Evolutionary conservation across 2,329 filamentous ascomycete genomes (phyloP), one percentile per base, ranked within the genome.

Genomic region (Colletotrichum orchidophilum): DNA sequence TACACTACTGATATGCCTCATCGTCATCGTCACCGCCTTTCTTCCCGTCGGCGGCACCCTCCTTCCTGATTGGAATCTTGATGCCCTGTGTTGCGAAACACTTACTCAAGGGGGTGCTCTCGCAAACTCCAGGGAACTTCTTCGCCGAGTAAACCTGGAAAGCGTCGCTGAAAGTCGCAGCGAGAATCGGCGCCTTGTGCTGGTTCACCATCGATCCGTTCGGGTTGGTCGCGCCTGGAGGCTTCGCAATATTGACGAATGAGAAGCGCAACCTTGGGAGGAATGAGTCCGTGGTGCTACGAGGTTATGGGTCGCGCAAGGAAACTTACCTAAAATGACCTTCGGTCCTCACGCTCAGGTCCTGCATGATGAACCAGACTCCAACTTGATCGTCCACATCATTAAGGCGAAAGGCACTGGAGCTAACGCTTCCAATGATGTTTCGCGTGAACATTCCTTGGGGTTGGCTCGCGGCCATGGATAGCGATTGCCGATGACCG

Each of bases 71-170:
- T 0, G 96, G 96, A 27, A 98, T 98, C 82, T 98, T 98, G 82
- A 97, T 97, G 27, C 96, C 96, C 78, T 99, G 96, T 1, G 90
- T 87, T 3, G 96, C 96, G 83, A 99, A 98, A 73, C 91, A 94
- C 81, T 97, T 97, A 87, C 95, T 98, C 21, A 98, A 84, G 4
- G 91, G 83, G 0, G 96, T 99, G 80, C 93, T 97, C 80, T 98
- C 96, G 69, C 97, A 97, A 1, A 99, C 96, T 50, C 96, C 96
- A 0, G 96, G 96, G 81, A 99, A 99, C 78, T 98, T 98, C 87
- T 99, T 99, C 58, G 96, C 96, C 2, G 94, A 97, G 82, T 93
- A 98, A 33, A 99, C 96, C 64, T 94, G 94, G 85, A 99, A 98
- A 3, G 91, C 88, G 5, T 97, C 93, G 58, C 94, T 97, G 82